Base-by-base conservation (phyloP, 371 early-diverging fungal genomes). In the Nematocida minor region DNA sequence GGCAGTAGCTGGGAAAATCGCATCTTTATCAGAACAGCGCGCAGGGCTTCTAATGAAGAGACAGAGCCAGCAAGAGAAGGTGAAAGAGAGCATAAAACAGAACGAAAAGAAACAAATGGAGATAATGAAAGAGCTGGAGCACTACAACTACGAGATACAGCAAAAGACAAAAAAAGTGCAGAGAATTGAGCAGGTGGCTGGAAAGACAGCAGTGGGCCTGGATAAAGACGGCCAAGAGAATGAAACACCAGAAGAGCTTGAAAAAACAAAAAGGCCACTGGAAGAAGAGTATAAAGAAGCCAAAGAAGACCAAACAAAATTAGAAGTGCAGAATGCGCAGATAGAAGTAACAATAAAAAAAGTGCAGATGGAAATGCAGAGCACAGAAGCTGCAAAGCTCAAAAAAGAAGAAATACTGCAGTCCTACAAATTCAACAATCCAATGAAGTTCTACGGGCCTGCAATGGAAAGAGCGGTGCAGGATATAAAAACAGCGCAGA, bases 341-440 rank as follows among this genome's bases (percentile, higher is more conserved):
- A 22, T 46, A 14, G 44, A 55, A 55, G 44, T 48, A 34, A 57
- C 54, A 36, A 54, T 47, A 22, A 51, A 7, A 25, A 67, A 80
- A 27, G 57, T 62, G 20, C 42, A 77, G 7, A 44, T 53, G 44
- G 49, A 48, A 22, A 22, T 66, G n/a, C 66, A 79, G 46, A 42
- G 34, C 20, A 49, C 70, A 11, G 70, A 74, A 29, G 9, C 38
- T 1, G 11, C 4, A 9, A 60, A 80, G 22, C 27, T 40, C 16
- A 85, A 80, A 54, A 83, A 83, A 60, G 62, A 82, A 42, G 60
- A 62, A 7, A 71, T 60, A 69, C 60, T 67, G 36, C 38, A 60
- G 40, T 32, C 46, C 20, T 18, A 41, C 3, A 16, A 55, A 42
- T 46, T 40, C 40, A 38, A 57, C 42, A 60, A 16, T 22, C 55